Evolutionary conservation across 371 early-diverging fungal species (phyloP), one percentile per base, ranked within the genome.

Genomic region (Syncephalastrum contaminatum): DNA sequence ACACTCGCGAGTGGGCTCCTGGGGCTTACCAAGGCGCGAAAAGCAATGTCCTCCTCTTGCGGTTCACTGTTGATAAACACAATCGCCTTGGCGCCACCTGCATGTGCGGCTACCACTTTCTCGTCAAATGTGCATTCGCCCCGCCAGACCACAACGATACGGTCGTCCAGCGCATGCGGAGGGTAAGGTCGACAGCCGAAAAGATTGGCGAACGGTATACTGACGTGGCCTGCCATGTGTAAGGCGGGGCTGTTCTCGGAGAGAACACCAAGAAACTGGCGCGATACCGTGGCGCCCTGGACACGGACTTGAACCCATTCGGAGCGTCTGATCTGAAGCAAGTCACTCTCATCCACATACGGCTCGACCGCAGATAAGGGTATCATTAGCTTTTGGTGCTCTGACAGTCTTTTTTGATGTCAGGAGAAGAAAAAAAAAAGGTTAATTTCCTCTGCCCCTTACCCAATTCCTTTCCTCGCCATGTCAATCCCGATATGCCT

Each of bases 61-160:
- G 2, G 10, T 14, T 62, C 49, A 25, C 51, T 61, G 44, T 69
- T 69, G 13, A 77, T 54, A 47, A 73, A 72, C 24, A 84, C 53
- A 0, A 84, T 73, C 0, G 72, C 78, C 1, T 59, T 40, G 2
- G 84, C 84, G 0, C 77, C 80, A 0, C 81, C 80, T 13, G 59
- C 62, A 44, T 84, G 81, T 0, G 82, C 82, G 49, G 67, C 61
- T 10, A 59, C 43, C 1, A 64, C 75, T 58, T 84, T 82, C 7
- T 69, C 56, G 8, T 68, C 58, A 55, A 84, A 84, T 3, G 61
- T 58, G 60, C 84, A 84, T 16, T 51, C 54, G 0, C 84, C 81
- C n/a, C 82, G 67, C 39, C 73, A 66, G 0, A 84, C 64, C 0
- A 82, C 53, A 30, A 80, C 36, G 7, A 82, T 64, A 8, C 63